These are phyloP conservation scores for Fraxinus paxiana DNA, from an alignment of 305 asterid genomes.

Conservation along the genomic window DNA sequence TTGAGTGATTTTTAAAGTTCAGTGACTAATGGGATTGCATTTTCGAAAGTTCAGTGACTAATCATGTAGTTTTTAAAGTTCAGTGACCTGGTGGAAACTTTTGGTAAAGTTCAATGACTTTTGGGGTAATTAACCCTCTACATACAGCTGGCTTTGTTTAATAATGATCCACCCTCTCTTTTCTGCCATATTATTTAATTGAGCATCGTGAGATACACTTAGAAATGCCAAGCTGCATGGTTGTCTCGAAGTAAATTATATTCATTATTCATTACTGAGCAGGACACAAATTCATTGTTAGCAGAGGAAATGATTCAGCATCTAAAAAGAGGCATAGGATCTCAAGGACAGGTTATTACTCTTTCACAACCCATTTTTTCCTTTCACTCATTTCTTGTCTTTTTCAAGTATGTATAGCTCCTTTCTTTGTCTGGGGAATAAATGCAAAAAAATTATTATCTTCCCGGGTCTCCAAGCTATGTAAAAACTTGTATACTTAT, in stretches of 20 bases:
- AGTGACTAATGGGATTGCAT: too few relatives aligned
- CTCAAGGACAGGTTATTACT: conserved; percentile 74
- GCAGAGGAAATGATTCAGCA: conserved; percentile 82
- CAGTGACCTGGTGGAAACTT: too few relatives aligned
- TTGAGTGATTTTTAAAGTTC: too few relatives aligned
- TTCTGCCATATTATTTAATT: conserved; percentile 12
- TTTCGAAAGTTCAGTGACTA: too few relatives aligned
- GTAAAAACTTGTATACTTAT: neutral
- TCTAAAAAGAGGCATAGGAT: conserved; percentile 63
- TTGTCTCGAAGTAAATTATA: neutral
- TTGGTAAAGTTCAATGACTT: too few relatives aligned
- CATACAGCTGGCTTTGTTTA: conserved; percentile 8
- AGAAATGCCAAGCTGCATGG: neutral
- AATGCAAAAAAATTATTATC: neutral
- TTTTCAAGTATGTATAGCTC: conserved; percentile 12
- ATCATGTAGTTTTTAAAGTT: too few relatives aligned
- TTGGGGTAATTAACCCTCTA: too few relatives aligned
- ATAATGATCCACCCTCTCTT: conserved; percentile 7
- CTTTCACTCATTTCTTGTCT: conserved; percentile 7
- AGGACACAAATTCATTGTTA: conserved; percentile 65
- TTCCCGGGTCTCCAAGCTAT: neutral
- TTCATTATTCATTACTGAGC: conserved; percentile 27
- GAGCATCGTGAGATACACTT: conserved; percentile 19
- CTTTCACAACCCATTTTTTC: conserved; percentile 9
- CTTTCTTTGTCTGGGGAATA: conserved; percentile 8